Evolutionary conservation across 2,329 filamentous ascomycete species (phyloP).

Genomic region (Talaromyces sp.): DNA sequence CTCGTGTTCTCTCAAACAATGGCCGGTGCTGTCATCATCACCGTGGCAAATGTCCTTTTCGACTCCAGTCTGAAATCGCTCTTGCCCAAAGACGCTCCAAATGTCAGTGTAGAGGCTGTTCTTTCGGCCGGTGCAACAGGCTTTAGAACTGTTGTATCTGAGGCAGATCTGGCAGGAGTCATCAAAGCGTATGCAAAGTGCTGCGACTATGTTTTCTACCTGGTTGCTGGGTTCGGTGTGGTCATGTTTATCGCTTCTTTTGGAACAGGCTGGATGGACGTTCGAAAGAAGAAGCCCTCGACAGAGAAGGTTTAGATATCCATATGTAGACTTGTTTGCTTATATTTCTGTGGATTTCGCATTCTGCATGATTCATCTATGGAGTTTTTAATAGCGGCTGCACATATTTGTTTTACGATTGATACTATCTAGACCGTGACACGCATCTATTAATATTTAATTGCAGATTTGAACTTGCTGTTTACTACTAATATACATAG

Average conservation of each 20-base stretch:
- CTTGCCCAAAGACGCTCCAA: conserved; percentile 37
- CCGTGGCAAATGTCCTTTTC: conserved; percentile 56
- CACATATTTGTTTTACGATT: too few relatives aligned
- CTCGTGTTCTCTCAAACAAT: conserved; percentile 46
- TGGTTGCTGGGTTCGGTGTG: conserved; percentile 20
- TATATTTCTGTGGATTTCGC: not conserved
- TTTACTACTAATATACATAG: too few relatives aligned
- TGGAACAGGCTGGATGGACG: conserved; percentile 33
- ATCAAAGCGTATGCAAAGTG: conserved; percentile 36
- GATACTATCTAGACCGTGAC: too few relatives aligned
- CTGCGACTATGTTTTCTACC: conserved; percentile 29
- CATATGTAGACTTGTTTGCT: not conserved
- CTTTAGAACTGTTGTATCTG: conserved; percentile 39
- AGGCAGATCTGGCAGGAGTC: conserved; percentile 30
- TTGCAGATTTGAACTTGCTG: too few relatives aligned
- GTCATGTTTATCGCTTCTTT: conserved; percentile 19
- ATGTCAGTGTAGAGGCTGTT: conserved; percentile 37
- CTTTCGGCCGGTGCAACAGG: conserved; percentile 50
- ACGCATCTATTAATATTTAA: too few relatives aligned
- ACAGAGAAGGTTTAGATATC: not conserved
- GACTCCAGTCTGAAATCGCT: conserved; percentile 41
- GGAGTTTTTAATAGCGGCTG: too few relatives aligned
- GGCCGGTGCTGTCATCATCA: conserved; percentile 55
- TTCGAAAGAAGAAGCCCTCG: conserved; percentile 20
- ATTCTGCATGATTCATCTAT: not conserved